phyloP scores from a whole-genome alignment of 2,329 filamentous ascomycete species.

The Colletotrichum musae region DNA sequence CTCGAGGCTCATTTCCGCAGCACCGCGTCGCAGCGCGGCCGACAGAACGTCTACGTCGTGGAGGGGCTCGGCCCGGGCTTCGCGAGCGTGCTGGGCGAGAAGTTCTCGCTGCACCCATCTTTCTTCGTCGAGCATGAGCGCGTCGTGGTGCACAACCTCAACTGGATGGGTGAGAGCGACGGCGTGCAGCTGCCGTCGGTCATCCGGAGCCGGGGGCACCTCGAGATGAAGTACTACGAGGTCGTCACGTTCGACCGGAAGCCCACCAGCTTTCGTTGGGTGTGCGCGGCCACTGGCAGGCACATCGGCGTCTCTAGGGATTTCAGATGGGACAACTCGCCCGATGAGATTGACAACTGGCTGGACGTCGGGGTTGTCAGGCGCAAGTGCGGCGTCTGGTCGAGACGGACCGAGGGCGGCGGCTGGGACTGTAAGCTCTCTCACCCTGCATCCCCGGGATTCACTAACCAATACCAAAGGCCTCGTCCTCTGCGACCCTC shows the following conservation, averaged over 20 bases:
- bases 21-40: slow-evolving; percentile 8
- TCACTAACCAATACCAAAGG: slow-evolving; percentile 27
- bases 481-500: slow-evolving; percentile 45
- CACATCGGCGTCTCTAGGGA: slow-evolving; percentile 44
- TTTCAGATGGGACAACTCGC: slow-evolving; percentile 29
- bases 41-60: slow-evolving; percentile 43
- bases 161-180: slow-evolving; percentile 43
- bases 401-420: slow-evolving; percentile 29
- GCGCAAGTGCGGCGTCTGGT: slow-evolving; percentile 45
- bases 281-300: slow-evolving; percentile 44
- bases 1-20: slow-evolving; percentile 23
- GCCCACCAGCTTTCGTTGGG: slow-evolving; percentile 43
- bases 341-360: slow-evolving; percentile 39
- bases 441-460: neutral
- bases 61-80: slow-evolving; percentile 44
- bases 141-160: slow-evolving; percentile 44
- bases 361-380: slow-evolving; percentile 43
- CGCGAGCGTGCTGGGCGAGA: slow-evolving; percentile 41
- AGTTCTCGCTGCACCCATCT: slow-evolving; percentile 44
- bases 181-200: slow-evolving; percentile 44
- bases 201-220: slow-evolving; percentile 37
- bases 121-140: slow-evolving; percentile 47
- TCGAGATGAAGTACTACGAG: slow-evolving; percentile 45
- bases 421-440: slow-evolving; percentile 44
- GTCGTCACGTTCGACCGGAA: slow-evolving; percentile 41